These are phyloP conservation scores for Epichloe aotearoae DNA, from an alignment of 2,329 filamentous ascomycete genomes.

Conservation along the genomic window DNA sequence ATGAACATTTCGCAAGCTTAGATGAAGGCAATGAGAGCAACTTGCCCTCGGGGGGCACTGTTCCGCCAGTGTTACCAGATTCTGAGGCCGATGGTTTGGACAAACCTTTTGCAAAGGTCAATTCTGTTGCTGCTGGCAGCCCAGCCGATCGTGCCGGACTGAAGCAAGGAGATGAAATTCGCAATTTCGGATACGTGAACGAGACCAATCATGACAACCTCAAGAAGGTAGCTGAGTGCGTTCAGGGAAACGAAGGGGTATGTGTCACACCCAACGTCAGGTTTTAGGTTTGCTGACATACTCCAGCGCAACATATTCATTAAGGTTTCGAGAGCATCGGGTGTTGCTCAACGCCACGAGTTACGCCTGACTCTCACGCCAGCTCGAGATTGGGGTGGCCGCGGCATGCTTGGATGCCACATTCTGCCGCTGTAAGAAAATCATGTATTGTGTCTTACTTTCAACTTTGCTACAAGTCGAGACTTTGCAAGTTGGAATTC, in stretches of 20 bases:
- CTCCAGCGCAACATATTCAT: slow-evolving; percentile 56
- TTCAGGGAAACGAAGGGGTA: slow-evolving; percentile 82
- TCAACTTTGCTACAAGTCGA: neutral
- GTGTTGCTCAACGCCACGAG: slow-evolving; percentile 34
- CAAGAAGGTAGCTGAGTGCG: slow-evolving; percentile 74
- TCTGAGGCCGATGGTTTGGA: slow-evolving; percentile 15
- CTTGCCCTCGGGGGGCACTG: slow-evolving; percentile 10
- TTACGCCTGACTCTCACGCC: slow-evolving; percentile 63
- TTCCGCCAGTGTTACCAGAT: slow-evolving; percentile 19
- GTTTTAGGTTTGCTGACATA: slow-evolving; percentile 11
- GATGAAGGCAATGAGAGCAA: slow-evolving; percentile 33
- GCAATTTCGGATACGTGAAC: slow-evolving; percentile 75
- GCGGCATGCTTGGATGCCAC: slow-evolving; percentile 83
- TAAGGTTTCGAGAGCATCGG: slow-evolving; percentile 42
- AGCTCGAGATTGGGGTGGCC: slow-evolving; percentile 73
- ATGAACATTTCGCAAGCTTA: slow-evolving; percentile 73
- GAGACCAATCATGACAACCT: slow-evolving; percentile 76
- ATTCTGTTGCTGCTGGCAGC: slow-evolving; percentile 63
- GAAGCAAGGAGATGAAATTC: slow-evolving; percentile 65
- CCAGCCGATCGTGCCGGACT: slow-evolving; percentile 77
- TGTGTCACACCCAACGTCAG: slow-evolving; percentile 23
- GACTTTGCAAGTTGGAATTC: neutral
- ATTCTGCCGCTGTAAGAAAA: slow-evolving; percentile 54
- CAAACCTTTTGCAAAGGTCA: slow-evolving; percentile 71
- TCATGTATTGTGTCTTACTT: neutral